Base-by-base conservation (phyloP, 257 asterid genomes). In the Solanum chilense region DNA sequence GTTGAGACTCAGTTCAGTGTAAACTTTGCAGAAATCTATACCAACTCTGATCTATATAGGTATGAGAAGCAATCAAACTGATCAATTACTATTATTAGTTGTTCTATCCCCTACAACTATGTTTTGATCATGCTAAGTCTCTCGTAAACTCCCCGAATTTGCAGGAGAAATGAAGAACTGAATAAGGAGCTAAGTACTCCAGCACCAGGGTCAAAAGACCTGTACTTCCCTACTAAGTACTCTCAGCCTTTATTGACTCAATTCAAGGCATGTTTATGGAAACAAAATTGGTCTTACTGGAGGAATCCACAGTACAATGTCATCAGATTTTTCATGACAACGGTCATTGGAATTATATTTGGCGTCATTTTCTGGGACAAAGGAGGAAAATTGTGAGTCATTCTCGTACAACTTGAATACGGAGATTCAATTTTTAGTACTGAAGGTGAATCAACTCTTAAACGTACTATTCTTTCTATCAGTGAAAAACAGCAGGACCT, bases 231-330 rank as follows among this genome's bases (percentile, higher is more conserved):
- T 20, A 92, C 95, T 5, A 94, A 92, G 86, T 93, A 94, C 92
- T 93, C 94, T 9, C 95, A 94, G 68, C 93, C 94, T 5, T 82
- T 94, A 87, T 29, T 91, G 23, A 83, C 88, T 45, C 97, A 94
- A 80, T 92, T 86, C 74, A 87, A 64, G 31, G 95, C 97, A 5
- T 93, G 97, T 83, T 90, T 92, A 73, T 94, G 97, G 97, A 94
- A 94, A 88, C 95, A 94, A 37, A 87, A 93, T 87, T 94, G 93
- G 94, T 94, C 97, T 15, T 93, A 94, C 58, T 94, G 95, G 97
- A 92, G 94, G 90, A 93, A 94, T 88, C 95, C 97, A 12, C 97
- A 94, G 89, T 94, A 92, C 88, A 94, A 93, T 70, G 95, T 90
- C 31, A 92, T 93, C 77, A 88, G 97, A 71, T 94, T 93, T 84